A percentile compares a stretch with the other conserved stretches of the same genome.
phyloP scores from a whole-genome alignment of 352 stramenopile genomes.

The Phytophthora melonis region DNA sequence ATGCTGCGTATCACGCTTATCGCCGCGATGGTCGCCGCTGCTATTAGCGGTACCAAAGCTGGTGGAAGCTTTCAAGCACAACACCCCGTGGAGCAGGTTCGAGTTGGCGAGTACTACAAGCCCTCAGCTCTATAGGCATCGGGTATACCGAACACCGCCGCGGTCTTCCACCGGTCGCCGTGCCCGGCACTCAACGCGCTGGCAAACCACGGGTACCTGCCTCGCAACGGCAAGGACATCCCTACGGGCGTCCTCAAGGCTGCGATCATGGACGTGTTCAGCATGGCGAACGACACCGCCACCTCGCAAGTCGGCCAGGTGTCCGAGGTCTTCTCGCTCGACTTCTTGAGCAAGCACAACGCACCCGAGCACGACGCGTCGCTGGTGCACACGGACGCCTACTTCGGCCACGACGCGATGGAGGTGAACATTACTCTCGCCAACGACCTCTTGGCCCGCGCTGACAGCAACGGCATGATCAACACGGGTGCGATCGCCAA shows the following conservation, averaged over 20 bases:
- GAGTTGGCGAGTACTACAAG: slow-evolving; percentile 44
- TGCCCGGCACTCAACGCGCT: slow-evolving; percentile 61
- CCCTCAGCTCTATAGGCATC: slow-evolving; percentile 37
- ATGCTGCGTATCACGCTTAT: slow-evolving; percentile 14
- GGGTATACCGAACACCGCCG: slow-evolving; percentile 28
- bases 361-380: slow-evolving; percentile 53
- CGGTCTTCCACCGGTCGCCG: slow-evolving; percentile 44
- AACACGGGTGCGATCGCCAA: slow-evolving; percentile 28
- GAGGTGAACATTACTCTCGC: slow-evolving; percentile 36
- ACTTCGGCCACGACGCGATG: slow-evolving; percentile 44
- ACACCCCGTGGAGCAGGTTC: slow-evolving; percentile 14
- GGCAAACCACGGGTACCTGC: slow-evolving; percentile 58
- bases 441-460: slow-evolving; percentile 31
- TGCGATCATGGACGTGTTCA: slow-evolving; percentile 48
- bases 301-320: slow-evolving; percentile 26
- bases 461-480: slow-evolving; percentile 36
- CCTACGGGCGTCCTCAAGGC: slow-evolving; percentile 25
- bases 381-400: slow-evolving; percentile 40
- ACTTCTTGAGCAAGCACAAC: slow-evolving; percentile 48
- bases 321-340: slow-evolving; percentile 38
- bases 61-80: slow-evolving; percentile 3
- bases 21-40: slow-evolving; percentile 6
- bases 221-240: slow-evolving; percentile 48
- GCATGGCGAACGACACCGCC: slow-evolving; percentile 34
- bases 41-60: neutral